These are phyloP conservation scores for Neonectria coccinea DNA, from an alignment of 2,329 filamentous ascomycete genomes.

Conservation along the genomic window DNA sequence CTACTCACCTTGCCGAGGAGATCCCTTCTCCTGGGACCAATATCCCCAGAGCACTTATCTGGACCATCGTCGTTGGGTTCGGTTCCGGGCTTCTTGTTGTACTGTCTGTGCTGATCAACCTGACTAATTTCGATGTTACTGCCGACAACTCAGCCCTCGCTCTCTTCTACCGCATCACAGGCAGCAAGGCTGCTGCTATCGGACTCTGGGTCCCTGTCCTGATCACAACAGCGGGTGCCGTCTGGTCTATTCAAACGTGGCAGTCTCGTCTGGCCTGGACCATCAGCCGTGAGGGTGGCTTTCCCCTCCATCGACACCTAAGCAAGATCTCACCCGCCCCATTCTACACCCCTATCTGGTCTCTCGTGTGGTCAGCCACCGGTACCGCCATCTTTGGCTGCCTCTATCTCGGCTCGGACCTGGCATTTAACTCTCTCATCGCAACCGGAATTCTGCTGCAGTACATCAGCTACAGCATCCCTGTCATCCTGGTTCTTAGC, in stretches of 20 bases:
- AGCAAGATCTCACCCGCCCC: conserved; percentile 39
- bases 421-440: conserved; percentile 45
- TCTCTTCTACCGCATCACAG: conserved; percentile 41
- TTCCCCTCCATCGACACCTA: conserved; percentile 41
- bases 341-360: conserved; percentile 43
- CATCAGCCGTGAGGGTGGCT: conserved; percentile 44
- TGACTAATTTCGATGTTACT: conserved; percentile 30
- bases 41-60: conserved; percentile 42
- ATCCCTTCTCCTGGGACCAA: conserved; percentile 44
- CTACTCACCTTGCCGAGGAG: conserved; percentile 46
- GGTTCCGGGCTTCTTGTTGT: conserved; percentile 38
- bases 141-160: conserved; percentile 39
- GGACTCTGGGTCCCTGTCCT: conserved; percentile 41
- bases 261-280: conserved; percentile 47
- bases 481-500: conserved; percentile 39
- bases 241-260: conserved; percentile 47
- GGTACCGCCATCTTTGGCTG: conserved; percentile 44
- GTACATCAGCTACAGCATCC: conserved; percentile 47
- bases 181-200: conserved; percentile 39
- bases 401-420: conserved; percentile 45
- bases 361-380: conserved; percentile 39
- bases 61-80: conserved; percentile 42
- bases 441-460: conserved; percentile 42
- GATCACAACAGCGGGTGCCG: conserved; percentile 38
- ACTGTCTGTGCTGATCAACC: conserved; percentile 36